Evolutionary conservation across 805 yeast species (phyloP).

Genomic region (Barnettozyma siamensis): DNA sequence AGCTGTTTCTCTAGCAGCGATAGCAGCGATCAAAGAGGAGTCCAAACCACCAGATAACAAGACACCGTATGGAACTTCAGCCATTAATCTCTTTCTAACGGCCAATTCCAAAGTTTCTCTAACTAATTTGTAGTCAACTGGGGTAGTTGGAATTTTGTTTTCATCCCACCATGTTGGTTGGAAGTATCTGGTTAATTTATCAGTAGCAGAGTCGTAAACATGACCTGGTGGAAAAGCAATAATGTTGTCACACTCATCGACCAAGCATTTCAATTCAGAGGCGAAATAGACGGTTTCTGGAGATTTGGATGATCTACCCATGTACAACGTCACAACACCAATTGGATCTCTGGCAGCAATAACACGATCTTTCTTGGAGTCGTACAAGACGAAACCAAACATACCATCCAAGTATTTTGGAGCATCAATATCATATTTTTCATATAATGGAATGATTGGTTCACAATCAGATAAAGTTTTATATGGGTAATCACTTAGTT

Average conservation of each 20-base stretch:
- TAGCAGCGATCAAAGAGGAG: constrained; percentile 92
- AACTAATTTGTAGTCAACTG: constrained; percentile 64
- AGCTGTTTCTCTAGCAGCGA: constrained; percentile 93
- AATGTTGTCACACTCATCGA: constrained; percentile 92
- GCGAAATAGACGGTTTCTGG: constrained; percentile 87
- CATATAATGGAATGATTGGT: constrained; percentile 88
- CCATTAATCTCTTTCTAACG: constrained; percentile 98
- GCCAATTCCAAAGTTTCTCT: constrained; percentile 86
- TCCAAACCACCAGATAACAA: constrained; percentile 96
- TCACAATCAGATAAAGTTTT: constrained; percentile 94
- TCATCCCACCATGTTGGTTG: constrained; percentile 95
- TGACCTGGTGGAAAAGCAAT: constrained; percentile 98
- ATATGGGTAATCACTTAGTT: constrained; percentile 67
- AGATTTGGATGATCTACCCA: constrained; percentile 68
- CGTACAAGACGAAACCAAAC: constrained; percentile 94
- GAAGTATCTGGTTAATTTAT: constrained; percentile 80
- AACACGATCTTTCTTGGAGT: constrained; percentile 76
- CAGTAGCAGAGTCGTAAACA: constrained; percentile 88
- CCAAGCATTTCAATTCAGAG: constrained; percentile 88
- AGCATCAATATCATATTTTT: constrained; percentile 82
- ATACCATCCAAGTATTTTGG: constrained; percentile 95
- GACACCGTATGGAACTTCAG: constrained; percentile 99
- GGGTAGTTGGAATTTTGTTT: constrained; percentile 62
- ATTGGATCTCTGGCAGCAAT: constrained; percentile 98
- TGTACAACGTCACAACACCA: constrained; percentile 93